These are phyloP conservation scores for Cordyceps militaris DNA, from an alignment of 2,329 filamentous ascomycete genomes.

Conservation along the genomic window DNA sequence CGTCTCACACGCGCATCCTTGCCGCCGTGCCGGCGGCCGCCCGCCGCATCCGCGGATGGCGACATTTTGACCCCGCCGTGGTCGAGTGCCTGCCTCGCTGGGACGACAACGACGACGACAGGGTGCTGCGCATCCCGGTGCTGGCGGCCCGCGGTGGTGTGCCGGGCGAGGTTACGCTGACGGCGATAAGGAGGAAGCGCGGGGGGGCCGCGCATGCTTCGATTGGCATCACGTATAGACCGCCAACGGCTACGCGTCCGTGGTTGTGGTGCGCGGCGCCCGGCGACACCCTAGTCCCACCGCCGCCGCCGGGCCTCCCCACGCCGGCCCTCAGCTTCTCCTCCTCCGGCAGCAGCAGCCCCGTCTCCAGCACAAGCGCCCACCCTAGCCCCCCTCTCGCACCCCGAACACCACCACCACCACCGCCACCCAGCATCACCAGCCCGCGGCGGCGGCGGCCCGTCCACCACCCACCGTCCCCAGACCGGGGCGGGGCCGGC, in stretches of 20 bases:
- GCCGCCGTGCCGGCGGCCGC: constrained; percentile 58
- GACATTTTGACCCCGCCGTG: constrained; percentile 53
- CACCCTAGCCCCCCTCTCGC: constrained; percentile 7
- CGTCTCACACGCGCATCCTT: constrained; percentile 53
- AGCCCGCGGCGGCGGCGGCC: constrained; percentile 32
- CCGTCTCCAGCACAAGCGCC: constrained; percentile 9
- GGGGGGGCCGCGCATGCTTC: constrained; percentile 58
- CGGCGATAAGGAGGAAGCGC: constrained; percentile 54
- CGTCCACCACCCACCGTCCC: constrained; percentile 14
- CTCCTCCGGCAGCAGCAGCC: background rate
- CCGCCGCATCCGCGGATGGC: constrained; percentile 59
- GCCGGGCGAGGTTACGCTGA: constrained; percentile 63
- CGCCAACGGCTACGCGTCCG: constrained; percentile 35
- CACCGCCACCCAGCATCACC: constrained; percentile 14
- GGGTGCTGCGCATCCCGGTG: constrained; percentile 41
- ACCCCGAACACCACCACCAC: constrained; percentile 14
- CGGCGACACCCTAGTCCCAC: background rate
- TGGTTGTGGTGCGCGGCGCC: background rate
- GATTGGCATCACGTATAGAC: constrained; percentile 64
- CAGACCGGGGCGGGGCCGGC: too few relatives aligned
- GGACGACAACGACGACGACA: constrained; percentile 21
- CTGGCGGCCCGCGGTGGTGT: constrained; percentile 48
- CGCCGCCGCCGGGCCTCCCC: background rate
- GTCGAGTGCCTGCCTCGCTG: constrained; percentile 39
- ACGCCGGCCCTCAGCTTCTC: constrained; percentile 5